Conservation (phyloP, 306 rosid genomes). For the Cajanus cajan region DNA sequence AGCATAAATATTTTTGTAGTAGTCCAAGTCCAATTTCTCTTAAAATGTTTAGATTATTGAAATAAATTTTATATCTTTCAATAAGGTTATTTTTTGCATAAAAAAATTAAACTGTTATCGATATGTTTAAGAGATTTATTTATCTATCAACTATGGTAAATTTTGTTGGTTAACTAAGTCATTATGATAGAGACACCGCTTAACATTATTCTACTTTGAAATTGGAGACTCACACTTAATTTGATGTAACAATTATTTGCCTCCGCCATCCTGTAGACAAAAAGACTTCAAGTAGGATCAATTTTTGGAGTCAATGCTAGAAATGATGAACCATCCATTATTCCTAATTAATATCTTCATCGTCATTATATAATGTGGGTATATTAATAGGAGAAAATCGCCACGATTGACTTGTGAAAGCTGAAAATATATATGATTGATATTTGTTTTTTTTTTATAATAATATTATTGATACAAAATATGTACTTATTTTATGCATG, state of each 20-base stretch:
- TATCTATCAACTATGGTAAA: too few species aligned
- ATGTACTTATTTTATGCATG: too few species aligned
- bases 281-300: background rate
- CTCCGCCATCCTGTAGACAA: conserved; percentile 3
- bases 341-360: background rate
- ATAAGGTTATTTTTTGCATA: too few species aligned
- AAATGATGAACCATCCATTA: conserved; percentile 4
- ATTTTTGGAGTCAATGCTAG: conserved; percentile 15
- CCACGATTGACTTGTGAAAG: background rate
- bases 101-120: too few species aligned
- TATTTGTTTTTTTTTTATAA: too few species aligned
- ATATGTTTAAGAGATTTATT: too few species aligned
- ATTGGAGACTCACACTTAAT: conserved; percentile 1
- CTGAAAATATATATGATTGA: too few species aligned
- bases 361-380: background rate
- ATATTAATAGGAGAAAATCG: background rate
- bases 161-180: background rate
- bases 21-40: too few species aligned
- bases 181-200: background rate
- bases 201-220: background rate
- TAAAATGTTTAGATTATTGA: too few species aligned
- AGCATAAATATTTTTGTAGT: too few species aligned
- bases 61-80: too few species aligned
- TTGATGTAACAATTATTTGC: background rate
- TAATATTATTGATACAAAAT: too few species aligned